A percentile compares a stretch with the other conserved stretches of the same genome.
Evolutionary conservation across 208 protist species (phyloP).

Genomic region (Acanthamoeba royreba): DNA sequence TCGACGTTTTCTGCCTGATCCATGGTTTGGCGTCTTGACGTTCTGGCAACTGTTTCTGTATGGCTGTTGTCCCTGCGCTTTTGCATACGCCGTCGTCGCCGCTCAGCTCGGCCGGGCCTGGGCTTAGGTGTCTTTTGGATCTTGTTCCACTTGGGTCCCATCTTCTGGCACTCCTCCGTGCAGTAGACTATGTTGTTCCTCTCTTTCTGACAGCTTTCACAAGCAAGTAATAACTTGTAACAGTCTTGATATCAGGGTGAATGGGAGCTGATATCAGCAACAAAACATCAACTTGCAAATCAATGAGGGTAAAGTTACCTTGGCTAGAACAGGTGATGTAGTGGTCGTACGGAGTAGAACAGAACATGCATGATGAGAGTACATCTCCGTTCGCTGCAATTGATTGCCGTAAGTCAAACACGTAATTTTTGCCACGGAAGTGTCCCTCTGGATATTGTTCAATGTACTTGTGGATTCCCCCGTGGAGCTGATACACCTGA

Average conservation of each 20-base stretch:
- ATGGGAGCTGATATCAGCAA: too few species aligned
- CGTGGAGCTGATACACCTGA: background rate
- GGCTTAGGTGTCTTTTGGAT: background rate
- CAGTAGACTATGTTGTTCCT: background rate
- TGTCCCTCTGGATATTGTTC: constrained; percentile 33
- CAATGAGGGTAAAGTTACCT: background rate
- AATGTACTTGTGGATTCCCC: constrained; percentile 46
- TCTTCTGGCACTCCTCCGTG: background rate
- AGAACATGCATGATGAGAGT: background rate
- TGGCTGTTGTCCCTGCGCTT: background rate
- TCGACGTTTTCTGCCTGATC: too few species aligned
- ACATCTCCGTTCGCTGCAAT: constrained; percentile 32
- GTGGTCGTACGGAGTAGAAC: background rate
- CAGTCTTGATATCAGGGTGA: background rate
- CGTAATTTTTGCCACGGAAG: constrained; percentile 48
- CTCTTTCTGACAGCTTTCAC: background rate
- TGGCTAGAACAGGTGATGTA: background rate
- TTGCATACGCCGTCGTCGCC: background rate
- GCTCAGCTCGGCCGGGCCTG: background rate
- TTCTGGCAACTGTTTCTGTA: background rate
- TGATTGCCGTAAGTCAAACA: constrained; percentile 44
- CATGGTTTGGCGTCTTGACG: too few species aligned
- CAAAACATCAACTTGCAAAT: too few species aligned
- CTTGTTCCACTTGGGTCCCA: constrained; percentile 15
- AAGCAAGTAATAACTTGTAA: background rate